phyloP scores from a whole-genome alignment of 352 stramenopile genomes.

The Phytophthora pluvialis region DNA sequence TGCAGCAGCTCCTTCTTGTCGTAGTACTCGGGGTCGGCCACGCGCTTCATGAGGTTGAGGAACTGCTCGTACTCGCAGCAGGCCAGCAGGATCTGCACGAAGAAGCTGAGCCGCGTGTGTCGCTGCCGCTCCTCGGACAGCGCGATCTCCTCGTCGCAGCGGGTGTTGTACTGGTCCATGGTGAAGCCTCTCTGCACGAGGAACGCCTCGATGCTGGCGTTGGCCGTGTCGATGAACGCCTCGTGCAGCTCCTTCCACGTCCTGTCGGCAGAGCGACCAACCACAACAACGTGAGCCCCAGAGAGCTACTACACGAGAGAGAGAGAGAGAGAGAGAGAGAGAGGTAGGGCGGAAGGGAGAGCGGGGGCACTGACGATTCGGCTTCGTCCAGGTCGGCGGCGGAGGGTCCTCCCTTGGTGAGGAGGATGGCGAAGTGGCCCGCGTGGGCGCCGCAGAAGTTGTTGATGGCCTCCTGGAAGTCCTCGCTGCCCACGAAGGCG shows the following conservation, averaged over 20 bases:
- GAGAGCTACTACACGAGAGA: background rate
- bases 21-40: constrained; percentile 80
- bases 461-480: constrained; percentile 70
- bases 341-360: background rate
- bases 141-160: constrained; percentile 75
- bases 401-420: constrained; percentile 66
- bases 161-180: constrained; percentile 74
- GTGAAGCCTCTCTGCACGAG: constrained; percentile 62
- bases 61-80: constrained; percentile 89
- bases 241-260: constrained; percentile 74
- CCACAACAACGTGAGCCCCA: constrained; percentile 4
- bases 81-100: constrained; percentile 80
- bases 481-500: constrained; percentile 73
- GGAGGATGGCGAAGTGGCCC: constrained; percentile 65
- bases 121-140: constrained; percentile 77
- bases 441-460: constrained; percentile 67
- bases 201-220: constrained; percentile 76
- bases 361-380: constrained; percentile 48
- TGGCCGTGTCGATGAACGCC: constrained; percentile 72
- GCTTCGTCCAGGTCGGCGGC: constrained; percentile 63
- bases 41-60: constrained; percentile 83
- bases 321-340: background rate
- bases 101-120: constrained; percentile 80
- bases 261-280: constrained; percentile 23
- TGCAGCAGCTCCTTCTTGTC: constrained; percentile 82